Base-by-base conservation (phyloP, 495 filamentous ascomycete genomes). In the Terfezia claveryi region DNA sequence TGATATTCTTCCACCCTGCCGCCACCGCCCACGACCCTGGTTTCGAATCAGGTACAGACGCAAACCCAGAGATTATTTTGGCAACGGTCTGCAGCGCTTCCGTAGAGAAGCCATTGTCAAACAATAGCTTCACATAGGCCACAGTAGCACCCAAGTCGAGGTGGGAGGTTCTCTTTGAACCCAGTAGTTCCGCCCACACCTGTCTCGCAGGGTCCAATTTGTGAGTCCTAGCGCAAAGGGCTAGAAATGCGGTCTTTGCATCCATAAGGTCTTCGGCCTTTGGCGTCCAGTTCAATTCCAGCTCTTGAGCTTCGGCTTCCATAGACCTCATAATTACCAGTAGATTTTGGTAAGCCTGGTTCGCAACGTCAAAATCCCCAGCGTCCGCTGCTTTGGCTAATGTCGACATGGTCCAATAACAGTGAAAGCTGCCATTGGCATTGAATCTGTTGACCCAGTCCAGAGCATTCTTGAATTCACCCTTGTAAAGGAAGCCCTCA, bases 181-280 rank as follows among this genome's bases (percentile, higher is more conserved):
- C 83, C 54, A 77, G 68, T 55, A 65, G 59, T 41, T 62, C 63
- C 10, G 38, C 44, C 63, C 63, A 65, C 38, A 65, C 53, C 3
- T 51, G 56, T 36, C 81, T 73, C 57, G 87, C 87, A 53, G 75
- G 75, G 23, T 79, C 73, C 56, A 94, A 73, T 66, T 93, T 80
- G 51, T 81, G 85, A 53, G 74, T 71, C 49, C 89, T 87, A 54
- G 93, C 72, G 59, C 87, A 80, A 63, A 94, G 77, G 41, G 91
- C 88, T 36, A 94, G 69, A 66, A 94, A 74, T 10, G 91, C 82
- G 63, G 86, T 79, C n/a, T 86, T 82, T 2, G 86, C 77, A 36
- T 46, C 41, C 41, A 46, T 3, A 46, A 46, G 12, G 3, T 46
- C 41, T 20, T 46, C 41, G 17, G 41, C 17, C 17, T 20, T 46